Evolutionary conservation across 495 filamentous ascomycete genomes (phyloP).

Genomic region (Penicillium goetzii): DNA sequence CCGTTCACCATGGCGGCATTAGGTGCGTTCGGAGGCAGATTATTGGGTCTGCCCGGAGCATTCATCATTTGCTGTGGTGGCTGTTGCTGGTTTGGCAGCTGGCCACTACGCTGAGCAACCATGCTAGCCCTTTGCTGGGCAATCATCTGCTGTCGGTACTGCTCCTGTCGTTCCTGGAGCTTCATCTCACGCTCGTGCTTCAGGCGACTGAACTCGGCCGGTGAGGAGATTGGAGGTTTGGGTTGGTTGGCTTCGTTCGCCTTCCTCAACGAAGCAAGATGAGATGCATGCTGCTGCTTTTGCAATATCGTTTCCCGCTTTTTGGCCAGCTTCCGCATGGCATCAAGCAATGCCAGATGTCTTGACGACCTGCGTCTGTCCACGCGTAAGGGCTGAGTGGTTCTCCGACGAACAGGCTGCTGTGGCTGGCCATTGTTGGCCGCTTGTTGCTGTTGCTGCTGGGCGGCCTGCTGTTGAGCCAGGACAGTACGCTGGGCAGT

Average conservation of each 20-base stretch:
- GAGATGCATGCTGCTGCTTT: constrained; percentile 81
- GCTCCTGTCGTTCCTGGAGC: constrained; percentile 71
- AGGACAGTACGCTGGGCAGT: constrained; percentile 69
- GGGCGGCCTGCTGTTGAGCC: constrained; percentile 62
- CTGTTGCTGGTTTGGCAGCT: constrained; percentile 41
- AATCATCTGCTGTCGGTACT: constrained; percentile 66
- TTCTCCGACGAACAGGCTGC: constrained; percentile 63
- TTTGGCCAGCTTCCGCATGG: constrained; percentile 93
- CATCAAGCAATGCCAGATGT: constrained; percentile 86
- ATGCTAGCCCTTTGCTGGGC: constrained; percentile 60
- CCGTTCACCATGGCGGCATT: constrained; percentile 36
- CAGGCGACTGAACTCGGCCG: constrained; percentile 84
- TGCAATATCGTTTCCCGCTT: constrained; percentile 83
- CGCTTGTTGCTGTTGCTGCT: constrained; percentile 58
- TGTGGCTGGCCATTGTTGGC: constrained; percentile 59
- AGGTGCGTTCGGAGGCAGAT: constrained; percentile 44
- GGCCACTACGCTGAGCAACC: constrained; percentile 48
- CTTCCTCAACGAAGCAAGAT: constrained; percentile 71
- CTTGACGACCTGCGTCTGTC: constrained; percentile 83
- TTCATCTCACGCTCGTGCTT: constrained; percentile 84
- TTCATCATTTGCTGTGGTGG: constrained; percentile 39
- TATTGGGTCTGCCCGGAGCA: constrained; percentile 42
- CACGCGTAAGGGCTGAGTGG: constrained; percentile 75
- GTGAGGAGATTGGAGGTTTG: constrained; percentile 65
- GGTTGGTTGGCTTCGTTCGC: constrained; percentile 69